These are phyloP conservation scores for Naganishia randhawae DNA, from an alignment of 768 basidiomycete species.

Conservation along the genomic window DNA sequence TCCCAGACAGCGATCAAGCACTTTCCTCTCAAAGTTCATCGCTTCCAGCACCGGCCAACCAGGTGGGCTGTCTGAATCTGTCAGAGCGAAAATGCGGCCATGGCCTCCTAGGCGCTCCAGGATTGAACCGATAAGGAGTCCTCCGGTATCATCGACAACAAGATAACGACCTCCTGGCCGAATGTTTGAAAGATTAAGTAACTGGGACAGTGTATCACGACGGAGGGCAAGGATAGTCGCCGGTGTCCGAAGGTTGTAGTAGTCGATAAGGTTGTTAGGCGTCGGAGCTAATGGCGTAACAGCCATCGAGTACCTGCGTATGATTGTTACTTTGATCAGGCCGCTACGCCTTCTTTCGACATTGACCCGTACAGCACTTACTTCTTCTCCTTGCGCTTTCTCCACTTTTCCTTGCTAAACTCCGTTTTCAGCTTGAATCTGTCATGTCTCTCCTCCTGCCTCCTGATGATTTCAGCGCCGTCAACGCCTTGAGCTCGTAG, in stretches of 20 bases:
- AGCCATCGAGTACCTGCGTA: conserved; percentile 70
- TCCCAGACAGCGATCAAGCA: conserved; percentile 55
- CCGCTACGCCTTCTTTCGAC: conserved; percentile 7
- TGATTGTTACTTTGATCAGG: neutral
- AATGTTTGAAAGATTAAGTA: conserved; percentile 76
- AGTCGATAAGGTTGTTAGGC: conserved; percentile 77
- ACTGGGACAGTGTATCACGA: conserved; percentile 80
- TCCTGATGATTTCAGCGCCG: conserved; percentile 90
- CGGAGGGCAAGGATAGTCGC: conserved; percentile 70
- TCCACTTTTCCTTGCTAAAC: conserved; percentile 98
- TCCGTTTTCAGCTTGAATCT: conserved; percentile 92
- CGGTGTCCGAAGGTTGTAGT: conserved; percentile 82
- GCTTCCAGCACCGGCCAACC: conserved; percentile 74
- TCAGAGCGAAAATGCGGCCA: conserved; percentile 77
- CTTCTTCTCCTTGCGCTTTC: conserved; percentile 95
- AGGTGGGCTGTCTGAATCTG: conserved; percentile 86
- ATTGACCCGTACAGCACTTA: conserved; percentile 51
- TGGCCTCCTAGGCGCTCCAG: conserved; percentile 81
- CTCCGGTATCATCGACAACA: conserved; percentile 86
- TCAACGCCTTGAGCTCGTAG: conserved; percentile 77
- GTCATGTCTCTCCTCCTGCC: conserved; percentile 86
- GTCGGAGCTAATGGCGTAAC: conserved; percentile 87
- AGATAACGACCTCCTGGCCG: conserved; percentile 82
- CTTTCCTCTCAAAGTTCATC: conserved; percentile 76
- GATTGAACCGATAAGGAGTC: conserved; percentile 76